Percentiles rank a stretch among this genome's conserved stretches.
These are phyloP conservation scores for Apiotrichum veenhuisii DNA, from an alignment of 1,284 basidiomycete genomes.

Conservation along the genomic window DNA sequence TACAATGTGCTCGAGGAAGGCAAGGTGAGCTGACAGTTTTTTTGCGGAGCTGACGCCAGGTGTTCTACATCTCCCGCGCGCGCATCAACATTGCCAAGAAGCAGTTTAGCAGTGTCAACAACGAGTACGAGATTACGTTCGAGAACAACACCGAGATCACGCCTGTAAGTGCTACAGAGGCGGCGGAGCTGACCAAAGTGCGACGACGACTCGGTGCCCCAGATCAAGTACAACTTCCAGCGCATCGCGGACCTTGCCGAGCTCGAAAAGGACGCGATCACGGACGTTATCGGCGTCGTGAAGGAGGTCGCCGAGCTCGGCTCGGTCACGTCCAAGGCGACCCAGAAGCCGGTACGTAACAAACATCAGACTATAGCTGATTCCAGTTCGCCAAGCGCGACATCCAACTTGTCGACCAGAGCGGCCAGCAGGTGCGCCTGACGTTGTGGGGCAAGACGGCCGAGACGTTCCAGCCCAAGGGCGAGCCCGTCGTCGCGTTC, in stretches of 20 bases:
- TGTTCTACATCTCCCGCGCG: constrained; percentile 83
- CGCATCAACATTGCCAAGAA: constrained; percentile 94
- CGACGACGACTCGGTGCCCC: constrained; percentile 70
- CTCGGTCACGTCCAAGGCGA: constrained; percentile 69
- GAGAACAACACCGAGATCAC: constrained; percentile 78
- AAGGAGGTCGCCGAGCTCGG: constrained; percentile 69
- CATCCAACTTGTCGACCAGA: constrained; percentile 79
- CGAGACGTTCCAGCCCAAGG: constrained; percentile 64
- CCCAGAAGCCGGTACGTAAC: constrained; percentile 63
- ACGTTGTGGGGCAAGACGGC: constrained; percentile 97
- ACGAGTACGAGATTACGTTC: constrained; percentile 93
- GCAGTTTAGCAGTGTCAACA: constrained; percentile 85
- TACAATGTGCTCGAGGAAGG: constrained; percentile 84
- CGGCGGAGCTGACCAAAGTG: constrained; percentile 51
- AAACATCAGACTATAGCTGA: constrained; percentile 51
- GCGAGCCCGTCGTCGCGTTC: constrained; percentile 76
- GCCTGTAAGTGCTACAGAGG: constrained; percentile 32
- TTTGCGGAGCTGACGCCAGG: constrained; percentile 25
- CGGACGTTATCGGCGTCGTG: constrained; percentile 77
- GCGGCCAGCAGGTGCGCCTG: constrained; percentile 72
- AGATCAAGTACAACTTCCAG: constrained; percentile 80
- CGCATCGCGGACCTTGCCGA: constrained; percentile 62
- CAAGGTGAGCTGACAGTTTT: constrained; percentile 57
- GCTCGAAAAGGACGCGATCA: constrained; percentile 63
- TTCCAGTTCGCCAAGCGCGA: constrained; percentile 73